Conservation (phyloP, 352 stramenopile genomes). For the Globisporangium uncinulatum region DNA sequence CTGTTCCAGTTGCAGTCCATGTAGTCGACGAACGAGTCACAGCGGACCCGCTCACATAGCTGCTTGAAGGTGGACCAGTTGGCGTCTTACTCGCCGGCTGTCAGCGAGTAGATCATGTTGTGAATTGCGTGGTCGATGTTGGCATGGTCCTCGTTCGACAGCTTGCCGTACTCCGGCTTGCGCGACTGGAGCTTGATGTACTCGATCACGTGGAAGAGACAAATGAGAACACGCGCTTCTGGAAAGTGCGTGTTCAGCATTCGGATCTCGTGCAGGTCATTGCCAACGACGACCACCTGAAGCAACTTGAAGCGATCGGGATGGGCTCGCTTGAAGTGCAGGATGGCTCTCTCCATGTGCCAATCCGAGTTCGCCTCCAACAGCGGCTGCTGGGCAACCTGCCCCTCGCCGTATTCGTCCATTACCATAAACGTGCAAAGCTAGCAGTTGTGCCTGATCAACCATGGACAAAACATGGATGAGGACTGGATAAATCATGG, state of each 20-base stretch:
- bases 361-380: constrained; percentile 13
- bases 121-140: too few species aligned
- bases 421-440: constrained; percentile 15
- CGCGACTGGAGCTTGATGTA: neutral
- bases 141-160: too few species aligned
- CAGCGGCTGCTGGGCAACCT: constrained; percentile 9
- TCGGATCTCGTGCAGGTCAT: neutral
- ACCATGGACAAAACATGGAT: neutral
- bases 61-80: neutral
- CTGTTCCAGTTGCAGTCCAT: neutral
- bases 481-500: too few species aligned
- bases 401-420: constrained; percentile 7
- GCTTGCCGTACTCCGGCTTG: too few species aligned
- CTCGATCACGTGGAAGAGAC: neutral
- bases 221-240: neutral
- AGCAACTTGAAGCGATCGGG: neutral
- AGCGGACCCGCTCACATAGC: neutral
- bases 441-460: constrained; percentile 15
- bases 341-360: constrained; percentile 3
- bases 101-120: constrained; percentile 7
- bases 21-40: neutral
- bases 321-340: constrained; percentile 1
- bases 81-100: constrained; percentile 4
- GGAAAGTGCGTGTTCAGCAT: neutral
- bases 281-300: neutral